Percentiles rank a stretch among this genome's conserved stretches.
Conservation (phyloP, 495 filamentous ascomycete species). For the Neurospora intermedia region DNA sequence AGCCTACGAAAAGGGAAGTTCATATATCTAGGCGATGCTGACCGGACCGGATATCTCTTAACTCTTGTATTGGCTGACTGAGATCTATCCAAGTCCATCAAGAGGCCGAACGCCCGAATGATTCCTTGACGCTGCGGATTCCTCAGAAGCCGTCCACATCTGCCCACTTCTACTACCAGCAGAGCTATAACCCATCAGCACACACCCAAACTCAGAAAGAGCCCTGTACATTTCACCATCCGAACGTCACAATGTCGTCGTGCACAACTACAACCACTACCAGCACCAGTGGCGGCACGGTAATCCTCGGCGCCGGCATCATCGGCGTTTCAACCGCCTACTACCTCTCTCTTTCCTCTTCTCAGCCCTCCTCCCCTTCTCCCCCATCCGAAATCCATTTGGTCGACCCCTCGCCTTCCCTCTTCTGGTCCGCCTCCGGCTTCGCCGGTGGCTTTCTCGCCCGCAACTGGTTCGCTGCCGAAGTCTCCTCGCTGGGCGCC, state of each 20-base stretch:
- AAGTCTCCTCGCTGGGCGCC: conserved; percentile 45
- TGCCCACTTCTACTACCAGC: background rate
- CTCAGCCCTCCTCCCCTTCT: conserved; percentile 38
- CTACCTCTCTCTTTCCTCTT: conserved; percentile 50
- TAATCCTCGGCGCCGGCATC: conserved; percentile 71
- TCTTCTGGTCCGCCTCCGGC: conserved; percentile 65
- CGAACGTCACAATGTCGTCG: background rate
- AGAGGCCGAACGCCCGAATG: background rate
- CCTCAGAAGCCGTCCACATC: background rate
- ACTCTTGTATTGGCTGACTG: background rate
- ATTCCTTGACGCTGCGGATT: background rate
- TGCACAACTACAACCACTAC: background rate
- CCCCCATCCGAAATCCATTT: conserved; percentile 51
- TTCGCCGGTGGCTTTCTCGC: conserved; percentile 67
- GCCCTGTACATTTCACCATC: background rate
- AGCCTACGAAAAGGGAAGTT: background rate
- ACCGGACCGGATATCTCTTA: background rate
- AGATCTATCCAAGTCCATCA: background rate
- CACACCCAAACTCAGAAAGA: background rate
- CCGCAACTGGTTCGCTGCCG: conserved; percentile 55
- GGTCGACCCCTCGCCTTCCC: conserved; percentile 50
- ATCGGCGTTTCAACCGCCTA: conserved; percentile 71
- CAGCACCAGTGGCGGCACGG: conserved; percentile 32
- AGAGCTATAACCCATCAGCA: background rate
- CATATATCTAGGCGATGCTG: background rate